Evolutionary conservation across 257 asterid genomes (phyloP), one percentile per base, ranked within the genome.

Genomic region (Lycium ferocissimum): DNA sequence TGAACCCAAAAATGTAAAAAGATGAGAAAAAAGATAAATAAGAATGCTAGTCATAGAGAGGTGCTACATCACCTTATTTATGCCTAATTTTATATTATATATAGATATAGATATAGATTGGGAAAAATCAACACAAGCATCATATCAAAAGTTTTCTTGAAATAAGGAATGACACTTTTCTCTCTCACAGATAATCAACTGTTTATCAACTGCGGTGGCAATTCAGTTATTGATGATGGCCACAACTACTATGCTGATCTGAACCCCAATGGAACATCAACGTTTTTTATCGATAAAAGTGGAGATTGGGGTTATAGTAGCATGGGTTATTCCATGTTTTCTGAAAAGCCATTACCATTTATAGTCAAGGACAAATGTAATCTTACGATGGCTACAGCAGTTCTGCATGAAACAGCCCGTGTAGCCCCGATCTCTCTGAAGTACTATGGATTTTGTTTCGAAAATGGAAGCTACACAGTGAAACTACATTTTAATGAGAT

Each of bases 401-500:
- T 78, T 59, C 37, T 83, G 62, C 38, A 79, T 37, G 57, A 18
- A 7, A 59, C 58, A 43, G 86, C 89, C 59, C 86, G 86, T 26
- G 49, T 66, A 13, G 71, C 89, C 15, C 79, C 56, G 0, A 57
- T 75, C 54, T 86, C 86, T 37, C 79, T 83, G 62, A 86, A 81
- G 47, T 87, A 84, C 57, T 84, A 61, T 40, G 89, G 89, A 20
- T 76, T 85, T 82, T 84, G 89, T 57, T 63, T 87, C 49, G 40
- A 7, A n/a, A 63, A 54, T 26, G 87, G 79, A 38, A 22, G 0
- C 1, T 87, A 87, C 15, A 84, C 58, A 0, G 69, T 87, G 18
- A 56, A 20, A 57, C 87, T 87, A 72, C 85, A 81, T 38, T 87
- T 87, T 85, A 75, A 84, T 26, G 89, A 87, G 78, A 84, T 81